Evolutionary conservation across 768 basidiomycete species (phyloP), one percentile per base, ranked within the genome.

Genomic region (Crucibulum laeve): DNA sequence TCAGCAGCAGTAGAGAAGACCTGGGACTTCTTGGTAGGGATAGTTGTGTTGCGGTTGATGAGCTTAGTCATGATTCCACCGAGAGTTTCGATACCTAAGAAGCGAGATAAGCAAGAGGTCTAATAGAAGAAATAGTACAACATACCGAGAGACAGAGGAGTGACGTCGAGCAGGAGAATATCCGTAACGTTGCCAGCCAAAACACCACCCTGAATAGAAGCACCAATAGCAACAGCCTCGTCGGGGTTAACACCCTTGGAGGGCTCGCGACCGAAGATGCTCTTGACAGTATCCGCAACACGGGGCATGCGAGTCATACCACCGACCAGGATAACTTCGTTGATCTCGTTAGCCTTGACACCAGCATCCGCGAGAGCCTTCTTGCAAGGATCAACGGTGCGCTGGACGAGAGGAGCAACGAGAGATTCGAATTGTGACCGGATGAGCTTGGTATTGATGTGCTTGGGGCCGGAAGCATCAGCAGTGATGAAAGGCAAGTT

Each of bases 41-140:
- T 98, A 45, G 96, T 98, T 8, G 96, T 99, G 74, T 99, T 99
- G 47, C 96, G 87, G 60, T 77, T 86, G 69, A 99, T 99, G 34
- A 99, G 81, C 69, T 97, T 95, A 52, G 95, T 98, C 91, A 99
- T 98, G 69, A 99, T 97, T 59, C 96, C 96, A 53, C 96, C 94
- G 50, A 97, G 91, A 8, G 95, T 98, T 71, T 96, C 93, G 43
- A 92, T 92, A 71, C 82, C 82, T 74, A 24, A 43, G 41, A 41
- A 36, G 41, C 18, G 11, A 48, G 11, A 36, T 4, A 3, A 28
- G 38, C 0, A 34, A 21, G 33, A 18, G 7, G 17, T 17, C 13
- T 37, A 11, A 40, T 2, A 17, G 17, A 41, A 7, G 13, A 43
- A 40, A 25, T n/a, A 2, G 1, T 4, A 14, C 19, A 42, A 72